A percentile compares a stretch with the other conserved stretches of the same genome.
phyloP scores from a whole-genome alignment of 805 yeast species.

The Hanseniaspora guilliermondii region DNA sequence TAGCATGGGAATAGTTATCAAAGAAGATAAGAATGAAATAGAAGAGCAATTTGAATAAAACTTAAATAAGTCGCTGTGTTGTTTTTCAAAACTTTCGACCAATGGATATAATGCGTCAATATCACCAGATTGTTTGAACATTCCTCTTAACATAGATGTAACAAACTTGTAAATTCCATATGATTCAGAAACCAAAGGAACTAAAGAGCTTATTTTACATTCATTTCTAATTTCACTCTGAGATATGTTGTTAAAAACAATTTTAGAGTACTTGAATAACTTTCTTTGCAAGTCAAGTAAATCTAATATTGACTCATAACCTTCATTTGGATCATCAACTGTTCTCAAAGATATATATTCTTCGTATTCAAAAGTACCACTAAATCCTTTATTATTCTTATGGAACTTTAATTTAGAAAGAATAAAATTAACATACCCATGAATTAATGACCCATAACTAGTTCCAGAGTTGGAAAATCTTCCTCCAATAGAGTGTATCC shows the following conservation, averaged over 20 bases:
- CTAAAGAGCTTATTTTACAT: conserved; percentile 73
- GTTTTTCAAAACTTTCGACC: conserved; percentile 50
- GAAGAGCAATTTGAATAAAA: conserved; percentile 86
- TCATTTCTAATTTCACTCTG: conserved; percentile 37
- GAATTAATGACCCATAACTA: conserved; percentile 59
- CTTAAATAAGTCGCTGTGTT: conserved; percentile 52
- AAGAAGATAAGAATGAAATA: conserved; percentile 63
- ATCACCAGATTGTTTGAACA: conserved; percentile 57
- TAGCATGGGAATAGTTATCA: conserved; percentile 49
- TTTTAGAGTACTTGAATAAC: conserved; percentile 62
- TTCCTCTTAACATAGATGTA: conserved; percentile 80
- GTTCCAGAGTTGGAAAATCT: conserved; percentile 19
- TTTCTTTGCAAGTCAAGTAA: conserved; percentile 76
- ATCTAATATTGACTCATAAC: conserved; percentile 78
- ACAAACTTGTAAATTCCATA: conserved; percentile 85
- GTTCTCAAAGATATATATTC: conserved; percentile 81
- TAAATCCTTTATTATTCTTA: conserved; percentile 72
- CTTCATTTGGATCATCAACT: conserved; percentile 89
- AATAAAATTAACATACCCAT: conserved; percentile 61
- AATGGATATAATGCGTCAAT: conserved; percentile 69
- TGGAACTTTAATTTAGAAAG: conserved; percentile 71
- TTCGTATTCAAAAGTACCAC: conserved; percentile 91
- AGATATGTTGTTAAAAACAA: conserved; percentile 60
- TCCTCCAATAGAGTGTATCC: conserved; percentile 56
- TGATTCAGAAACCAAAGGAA: conserved; percentile 81